phyloP scores from a whole-genome alignment of 2,329 filamentous ascomycete genomes.

The Arachnomyces sp. region DNA sequence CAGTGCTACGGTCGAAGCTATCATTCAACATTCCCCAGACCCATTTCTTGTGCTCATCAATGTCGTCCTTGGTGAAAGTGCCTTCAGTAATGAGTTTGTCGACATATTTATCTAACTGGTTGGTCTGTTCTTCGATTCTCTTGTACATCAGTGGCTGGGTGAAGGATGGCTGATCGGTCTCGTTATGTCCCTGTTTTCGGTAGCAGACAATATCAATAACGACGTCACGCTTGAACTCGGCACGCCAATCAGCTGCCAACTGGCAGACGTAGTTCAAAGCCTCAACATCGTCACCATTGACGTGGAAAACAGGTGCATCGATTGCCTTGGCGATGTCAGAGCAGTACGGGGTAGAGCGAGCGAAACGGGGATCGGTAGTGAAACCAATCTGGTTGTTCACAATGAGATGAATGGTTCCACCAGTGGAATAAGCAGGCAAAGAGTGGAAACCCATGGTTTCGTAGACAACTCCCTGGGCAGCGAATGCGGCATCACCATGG shows the following conservation, averaged over 20 bases:
- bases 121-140: slow-evolving; percentile 76
- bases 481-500: slow-evolving; percentile 95
- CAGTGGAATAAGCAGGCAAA: slow-evolving; percentile 91
- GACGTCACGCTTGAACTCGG: slow-evolving; percentile 96
- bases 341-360: slow-evolving; percentile 96
- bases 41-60: slow-evolving; percentile 99
- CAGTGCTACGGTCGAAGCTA: slow-evolving; percentile 93
- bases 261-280: slow-evolving; percentile 98
- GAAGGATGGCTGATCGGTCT: slow-evolving; percentile 98
- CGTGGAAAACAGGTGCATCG: slow-evolving; percentile 96
- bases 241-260: slow-evolving; percentile 93
- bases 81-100: slow-evolving; percentile 85
- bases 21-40: slow-evolving; percentile 99
- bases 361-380: slow-evolving; percentile 95
- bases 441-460: slow-evolving; percentile 97
- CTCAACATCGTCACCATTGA: slow-evolving; percentile 97
- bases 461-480: slow-evolving; percentile 94
- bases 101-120: slow-evolving; percentile 84
- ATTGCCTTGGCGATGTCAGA: slow-evolving; percentile 99
- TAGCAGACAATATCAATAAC: slow-evolving; percentile 98
- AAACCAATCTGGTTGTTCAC: slow-evolving; percentile 99
- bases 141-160: slow-evolving; percentile 99
- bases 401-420: slow-evolving; percentile 91
- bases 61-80: slow-evolving; percentile 93
- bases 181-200: slow-evolving; percentile 97